Evolutionary conservation across 345 rosid species (phyloP).

Genomic region (Raphanus raphanistrum): DNA sequence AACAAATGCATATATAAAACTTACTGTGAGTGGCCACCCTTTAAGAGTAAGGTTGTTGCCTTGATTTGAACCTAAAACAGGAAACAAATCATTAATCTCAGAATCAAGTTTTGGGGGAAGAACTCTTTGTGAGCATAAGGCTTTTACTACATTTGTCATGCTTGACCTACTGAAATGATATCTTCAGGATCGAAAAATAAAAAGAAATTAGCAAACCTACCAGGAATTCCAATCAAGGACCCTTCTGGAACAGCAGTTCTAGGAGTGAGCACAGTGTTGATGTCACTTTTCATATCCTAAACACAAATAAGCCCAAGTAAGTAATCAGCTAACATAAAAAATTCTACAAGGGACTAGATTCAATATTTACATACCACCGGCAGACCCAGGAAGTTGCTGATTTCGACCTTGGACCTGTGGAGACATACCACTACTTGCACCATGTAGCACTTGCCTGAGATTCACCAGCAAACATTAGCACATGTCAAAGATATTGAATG

Average conservation of each 20-base stretch:
- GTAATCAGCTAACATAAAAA: not conserved
- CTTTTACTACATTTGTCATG: slow-evolving; percentile 10
- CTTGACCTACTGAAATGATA: slow-evolving; percentile 13
- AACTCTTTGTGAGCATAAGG: not conserved
- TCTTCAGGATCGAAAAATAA: not conserved
- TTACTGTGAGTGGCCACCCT: slow-evolving; percentile 96
- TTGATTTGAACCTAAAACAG: slow-evolving; percentile 81
- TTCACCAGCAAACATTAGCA: slow-evolving; percentile 23
- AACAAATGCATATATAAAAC: slow-evolving; percentile 25
- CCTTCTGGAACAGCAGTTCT: slow-evolving; percentile 88
- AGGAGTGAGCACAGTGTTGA: slow-evolving; percentile 80
- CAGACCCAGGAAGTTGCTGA: slow-evolving; percentile 80
- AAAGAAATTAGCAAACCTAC: slow-evolving; percentile 37
- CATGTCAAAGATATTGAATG: slow-evolving; percentile 1
- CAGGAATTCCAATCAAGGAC: slow-evolving; percentile 88
- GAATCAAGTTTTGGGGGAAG: not conserved
- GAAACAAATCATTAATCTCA: slow-evolving; percentile 14
- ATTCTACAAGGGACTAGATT: not conserved
- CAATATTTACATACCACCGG: slow-evolving; percentile 55
- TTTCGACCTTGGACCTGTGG: slow-evolving; percentile 85
- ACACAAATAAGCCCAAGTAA: slow-evolving; percentile 42
- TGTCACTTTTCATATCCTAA: slow-evolving; percentile 91
- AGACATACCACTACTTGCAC: slow-evolving; percentile 78
- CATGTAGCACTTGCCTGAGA: slow-evolving; percentile 94
- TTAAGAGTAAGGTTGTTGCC: slow-evolving; percentile 86